Conservation (phyloP, 805 yeast genomes). For the Isabelozyma pseudorhagii region DNA sequence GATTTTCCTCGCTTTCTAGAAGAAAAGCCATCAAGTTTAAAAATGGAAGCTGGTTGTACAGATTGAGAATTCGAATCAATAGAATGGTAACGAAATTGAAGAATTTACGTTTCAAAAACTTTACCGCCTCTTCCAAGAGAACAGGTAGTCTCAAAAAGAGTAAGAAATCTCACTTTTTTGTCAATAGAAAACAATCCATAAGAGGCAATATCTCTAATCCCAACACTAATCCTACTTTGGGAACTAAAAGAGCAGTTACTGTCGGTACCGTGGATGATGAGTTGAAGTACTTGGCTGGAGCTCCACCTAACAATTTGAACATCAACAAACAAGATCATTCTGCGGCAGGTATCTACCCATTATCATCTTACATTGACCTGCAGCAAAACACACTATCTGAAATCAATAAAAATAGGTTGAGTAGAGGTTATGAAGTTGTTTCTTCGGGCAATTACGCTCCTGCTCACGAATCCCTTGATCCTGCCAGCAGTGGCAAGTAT, state of each 20-base stretch:
- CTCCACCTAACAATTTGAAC: slow-evolving; percentile 15
- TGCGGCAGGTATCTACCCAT: slow-evolving; percentile 14
- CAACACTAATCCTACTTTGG: slow-evolving; percentile 28
- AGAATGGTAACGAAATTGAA: slow-evolving; percentile 20
- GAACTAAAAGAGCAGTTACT: slow-evolving; percentile 10
- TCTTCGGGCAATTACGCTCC: neutral
- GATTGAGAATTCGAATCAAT: slow-evolving; percentile 25
- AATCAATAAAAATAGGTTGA: neutral
- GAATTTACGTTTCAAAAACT: slow-evolving; percentile 13
- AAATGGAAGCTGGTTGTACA: slow-evolving; percentile 29
- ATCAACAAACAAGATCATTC: neutral
- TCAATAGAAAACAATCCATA: slow-evolving; percentile 1
- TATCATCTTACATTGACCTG: slow-evolving; percentile 23
- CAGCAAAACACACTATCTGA: slow-evolving; percentile 16
- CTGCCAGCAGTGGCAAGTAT: neutral
- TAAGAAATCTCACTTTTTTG: slow-evolving; percentile 9
- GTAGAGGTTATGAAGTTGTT: neutral
- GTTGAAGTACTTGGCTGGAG: slow-evolving; percentile 23
- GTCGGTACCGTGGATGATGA: slow-evolving; percentile 18
- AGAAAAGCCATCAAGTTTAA: slow-evolving; percentile 33
- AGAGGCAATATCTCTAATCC: slow-evolving; percentile 24
- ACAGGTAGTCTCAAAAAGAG: slow-evolving; percentile 11
- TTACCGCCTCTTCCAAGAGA: slow-evolving; percentile 24
- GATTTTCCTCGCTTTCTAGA: slow-evolving; percentile 15
- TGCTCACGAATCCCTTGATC: neutral